phyloP scores from a whole-genome alignment of 2,329 filamentous ascomycete species.

The Canariomyces notabilis region DNA sequence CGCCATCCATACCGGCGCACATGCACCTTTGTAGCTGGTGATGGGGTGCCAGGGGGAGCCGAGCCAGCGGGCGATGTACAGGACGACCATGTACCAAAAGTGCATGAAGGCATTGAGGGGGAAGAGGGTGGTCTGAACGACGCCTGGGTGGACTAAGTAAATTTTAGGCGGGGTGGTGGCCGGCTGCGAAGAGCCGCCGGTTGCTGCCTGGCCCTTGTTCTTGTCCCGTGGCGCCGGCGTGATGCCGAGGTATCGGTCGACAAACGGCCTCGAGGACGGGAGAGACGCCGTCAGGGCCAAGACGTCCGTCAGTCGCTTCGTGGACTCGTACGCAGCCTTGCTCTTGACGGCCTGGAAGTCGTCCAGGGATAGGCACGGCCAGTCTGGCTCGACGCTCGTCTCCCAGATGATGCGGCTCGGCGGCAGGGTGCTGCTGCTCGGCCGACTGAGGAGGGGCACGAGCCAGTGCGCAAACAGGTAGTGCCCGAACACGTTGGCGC shows the following conservation, averaged over 20 bases:
- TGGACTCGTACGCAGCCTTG: constrained; percentile 70
- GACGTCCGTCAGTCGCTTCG: constrained; percentile 82
- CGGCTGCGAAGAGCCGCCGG: background rate
- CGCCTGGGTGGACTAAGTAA: constrained; percentile 80
- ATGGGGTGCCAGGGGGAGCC: constrained; percentile 87
- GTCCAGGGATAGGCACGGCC: constrained; percentile 49
- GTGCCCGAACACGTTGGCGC: constrained; percentile 91
- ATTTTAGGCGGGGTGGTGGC: constrained; percentile 32
- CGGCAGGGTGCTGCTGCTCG: constrained; percentile 30
- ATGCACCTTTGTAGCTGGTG: constrained; percentile 70
- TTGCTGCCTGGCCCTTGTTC: constrained; percentile 10
- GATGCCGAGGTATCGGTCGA: constrained; percentile 48
- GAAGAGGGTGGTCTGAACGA: constrained; percentile 78
- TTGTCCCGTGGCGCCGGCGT: constrained; percentile 19
- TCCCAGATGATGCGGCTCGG: constrained; percentile 79
- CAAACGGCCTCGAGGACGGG: constrained; percentile 55
- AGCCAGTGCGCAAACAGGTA: constrained; percentile 83
- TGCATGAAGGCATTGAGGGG: constrained; percentile 66
- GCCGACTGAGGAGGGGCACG: constrained; percentile 62
- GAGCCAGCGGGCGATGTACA: constrained; percentile 68
- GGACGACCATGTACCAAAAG: constrained; percentile 60
- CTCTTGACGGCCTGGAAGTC: constrained; percentile 73
- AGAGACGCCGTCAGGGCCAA: constrained; percentile 69
- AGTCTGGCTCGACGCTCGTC: constrained; percentile 68
- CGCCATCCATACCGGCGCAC: constrained; percentile 71